Base-by-base conservation (phyloP, 2,329 filamentous ascomycete species). In the Xylaria hypoxylon region DNA sequence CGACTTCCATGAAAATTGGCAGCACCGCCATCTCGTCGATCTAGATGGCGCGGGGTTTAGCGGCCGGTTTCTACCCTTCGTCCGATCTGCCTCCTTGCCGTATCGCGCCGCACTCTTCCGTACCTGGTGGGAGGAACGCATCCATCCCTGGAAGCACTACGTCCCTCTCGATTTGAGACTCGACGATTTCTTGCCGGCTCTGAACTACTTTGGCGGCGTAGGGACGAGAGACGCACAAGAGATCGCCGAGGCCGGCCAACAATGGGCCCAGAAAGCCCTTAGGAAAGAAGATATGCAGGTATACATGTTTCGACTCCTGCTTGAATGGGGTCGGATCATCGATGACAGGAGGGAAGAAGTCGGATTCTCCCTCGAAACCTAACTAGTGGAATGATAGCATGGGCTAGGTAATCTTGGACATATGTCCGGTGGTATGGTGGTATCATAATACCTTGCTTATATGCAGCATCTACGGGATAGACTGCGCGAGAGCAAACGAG, bases 61-160 rank as follows among this genome's bases (percentile, higher is more conserved):
- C 58, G 84, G 83, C 2, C 80, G 84, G 0, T 87, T 83, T 70
- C 73, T 82, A 8, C 80, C 80, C 0, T 88, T 89, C 70, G 75
- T 90, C 13, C 77, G 80, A 15, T 85, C 81, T 13, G 81, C 77
- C 1, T 85, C 82, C 3, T 75, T 89, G 1, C 85, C 85, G 0
- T 83, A 90, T 74, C 88, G 89, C 68, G 83, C 85, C 0, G 88
- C 86, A 2, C 79, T 89, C 26, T 91, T 89, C 74, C 80, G 83
- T 26, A 88, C 90, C 63, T 91, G 89, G 89, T 88, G 89, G 71
- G 88, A 90, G 70, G 82, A 84, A 38, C 81, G 89, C 2, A 76
- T 91, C 1, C 80, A 87, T 15, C 82, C 86, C 0, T 91, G 89
- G 89, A 79, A 80, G 24, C 89, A 91, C 75, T 91, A 88, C 69